Evolutionary conservation across 2,329 filamentous ascomycete genomes (phyloP).

Genomic region (Diaporthe caulivora): DNA sequence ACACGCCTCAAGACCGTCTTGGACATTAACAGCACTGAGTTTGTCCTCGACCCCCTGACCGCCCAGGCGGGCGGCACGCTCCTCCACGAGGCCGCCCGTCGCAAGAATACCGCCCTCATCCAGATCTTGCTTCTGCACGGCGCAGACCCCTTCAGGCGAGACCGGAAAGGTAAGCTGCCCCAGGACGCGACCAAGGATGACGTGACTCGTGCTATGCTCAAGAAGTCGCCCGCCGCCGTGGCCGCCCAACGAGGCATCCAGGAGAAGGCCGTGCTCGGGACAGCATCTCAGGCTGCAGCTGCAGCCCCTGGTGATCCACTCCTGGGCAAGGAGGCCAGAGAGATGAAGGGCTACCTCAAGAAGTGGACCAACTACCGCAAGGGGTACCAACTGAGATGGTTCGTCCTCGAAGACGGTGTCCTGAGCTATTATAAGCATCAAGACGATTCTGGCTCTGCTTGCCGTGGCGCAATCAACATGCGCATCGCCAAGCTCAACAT

Average conservation of each 20-base stretch:
- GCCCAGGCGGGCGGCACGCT: slow-evolving; percentile 89
- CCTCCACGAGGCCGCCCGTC: slow-evolving; percentile 91
- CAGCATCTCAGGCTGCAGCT: slow-evolving; percentile 66
- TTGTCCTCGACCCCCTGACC: slow-evolving; percentile 84
- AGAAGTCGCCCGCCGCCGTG: slow-evolving; percentile 93
- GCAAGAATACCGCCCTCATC: slow-evolving; percentile 87
- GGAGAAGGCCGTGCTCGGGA: slow-evolving; percentile 93
- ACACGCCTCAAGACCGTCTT: slow-evolving; percentile 86
- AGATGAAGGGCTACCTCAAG: slow-evolving; percentile 99
- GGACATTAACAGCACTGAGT: slow-evolving; percentile 92
- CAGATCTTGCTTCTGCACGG: slow-evolving; percentile 93
- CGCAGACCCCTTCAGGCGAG: slow-evolving; percentile 93
- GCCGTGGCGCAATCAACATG: slow-evolving; percentile 99
- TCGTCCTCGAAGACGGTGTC: slow-evolving; percentile 96
- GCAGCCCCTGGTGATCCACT: slow-evolving; percentile 69
- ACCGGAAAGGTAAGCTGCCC: slow-evolving; percentile 94
- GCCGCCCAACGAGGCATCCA: slow-evolving; percentile 96
- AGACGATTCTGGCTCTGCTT: slow-evolving; percentile 95
- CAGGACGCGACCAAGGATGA: slow-evolving; percentile 98
- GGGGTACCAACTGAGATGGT: slow-evolving; percentile 97
- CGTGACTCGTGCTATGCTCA: slow-evolving; percentile 86
- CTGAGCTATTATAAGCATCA: slow-evolving; percentile 99
- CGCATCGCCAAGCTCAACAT: slow-evolving; percentile 94
- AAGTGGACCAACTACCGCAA: slow-evolving; percentile 99
- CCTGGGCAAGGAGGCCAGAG: slow-evolving; percentile 86